A percentile compares a stretch with the other conserved stretches of the same genome.
phyloP scores from a whole-genome alignment of 805 yeast genomes.

The Wickerhamomyces sydowiorum region DNA sequence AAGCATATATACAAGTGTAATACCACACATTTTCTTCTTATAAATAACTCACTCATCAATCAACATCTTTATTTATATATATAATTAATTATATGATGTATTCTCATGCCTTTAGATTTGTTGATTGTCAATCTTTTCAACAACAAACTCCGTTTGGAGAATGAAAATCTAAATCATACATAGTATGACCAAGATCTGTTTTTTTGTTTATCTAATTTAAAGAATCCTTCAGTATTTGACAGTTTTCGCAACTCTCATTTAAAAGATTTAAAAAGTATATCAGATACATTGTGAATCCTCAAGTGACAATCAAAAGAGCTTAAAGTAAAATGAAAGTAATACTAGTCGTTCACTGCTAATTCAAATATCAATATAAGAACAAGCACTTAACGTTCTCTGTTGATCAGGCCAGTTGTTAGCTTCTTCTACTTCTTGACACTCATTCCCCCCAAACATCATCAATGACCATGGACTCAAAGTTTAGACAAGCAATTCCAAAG shows the following conservation, averaged over 20 bases:
- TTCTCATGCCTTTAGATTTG: conserved; percentile 40
- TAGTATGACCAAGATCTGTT: not conserved
- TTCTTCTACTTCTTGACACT: too few species aligned
- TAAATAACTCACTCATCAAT: not conserved
- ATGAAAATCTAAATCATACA: not conserved
- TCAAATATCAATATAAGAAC: too few species aligned
- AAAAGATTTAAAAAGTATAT: not conserved
- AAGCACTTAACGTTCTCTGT: too few species aligned
- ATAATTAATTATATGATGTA: conserved; percentile 10
- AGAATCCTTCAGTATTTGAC: not conserved
- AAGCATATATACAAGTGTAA: conserved; percentile 1
- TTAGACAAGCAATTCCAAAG: not conserved
- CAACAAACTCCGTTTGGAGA: conserved; percentile 35
- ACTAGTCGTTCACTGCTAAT: too few species aligned
- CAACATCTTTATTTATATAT: not conserved
- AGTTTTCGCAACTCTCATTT: not conserved
- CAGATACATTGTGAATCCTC: not conserved
- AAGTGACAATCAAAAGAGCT: too few species aligned
- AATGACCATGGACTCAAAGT: not conserved
- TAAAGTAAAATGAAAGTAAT: too few species aligned
- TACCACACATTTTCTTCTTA: conserved; percentile 2
- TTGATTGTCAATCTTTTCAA: conserved; percentile 21
- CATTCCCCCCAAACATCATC: too few species aligned
- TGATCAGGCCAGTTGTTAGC: too few species aligned
- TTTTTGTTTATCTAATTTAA: not conserved